Base-by-base conservation (phyloP, 148 eudicot genomes). In the Cornus kousa region DNA sequence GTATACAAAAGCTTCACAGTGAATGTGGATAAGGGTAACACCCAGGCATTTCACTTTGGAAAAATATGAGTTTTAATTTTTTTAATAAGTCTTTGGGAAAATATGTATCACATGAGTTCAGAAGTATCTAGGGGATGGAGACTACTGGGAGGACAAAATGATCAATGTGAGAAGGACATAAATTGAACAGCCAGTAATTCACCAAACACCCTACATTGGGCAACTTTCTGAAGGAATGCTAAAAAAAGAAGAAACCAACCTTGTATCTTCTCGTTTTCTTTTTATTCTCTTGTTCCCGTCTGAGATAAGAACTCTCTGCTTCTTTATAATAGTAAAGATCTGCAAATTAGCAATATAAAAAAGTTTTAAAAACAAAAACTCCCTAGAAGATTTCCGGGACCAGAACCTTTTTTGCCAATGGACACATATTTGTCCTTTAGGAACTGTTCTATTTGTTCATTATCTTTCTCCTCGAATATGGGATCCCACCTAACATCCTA, bases 241-340 rank as follows among this genome's bases (percentile, higher is more conserved):
- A 24, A 74, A 62, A 53, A 48, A 37, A 74, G 28, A 75, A 76
- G 55, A 66, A 64, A 77, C 92, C 50, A 80, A 90, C 99, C 94
- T 88, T 85, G 84, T 91, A 95, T 72, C 87, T 87, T 48, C 75
- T 83, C 76, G 76, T 81, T 80, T 83, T 83, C 85, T 83, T 87
- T 86, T 88, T 90, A 64, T 80, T 90, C 82, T 90, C 90, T 37
- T 90, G 90, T 78, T 90, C 90, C 79, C 64, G 87, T 73, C 83
- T 88, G 77, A 93, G 83, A 83, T 79, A 69, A 55, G 79, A 80
- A 83, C 91, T 85, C 78, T 91, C 96, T 81, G 86, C 89, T 81
- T 93, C 87, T 81, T 82, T 87, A 71, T 78, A 74, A 85, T 75
- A 24, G 55, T 83, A 46, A 12, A 78, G 71, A 37, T 90, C 98